Base-by-base conservation (phyloP, 2,329 filamentous ascomycete species). In the Pseudogymnoascus sp. region DNA sequence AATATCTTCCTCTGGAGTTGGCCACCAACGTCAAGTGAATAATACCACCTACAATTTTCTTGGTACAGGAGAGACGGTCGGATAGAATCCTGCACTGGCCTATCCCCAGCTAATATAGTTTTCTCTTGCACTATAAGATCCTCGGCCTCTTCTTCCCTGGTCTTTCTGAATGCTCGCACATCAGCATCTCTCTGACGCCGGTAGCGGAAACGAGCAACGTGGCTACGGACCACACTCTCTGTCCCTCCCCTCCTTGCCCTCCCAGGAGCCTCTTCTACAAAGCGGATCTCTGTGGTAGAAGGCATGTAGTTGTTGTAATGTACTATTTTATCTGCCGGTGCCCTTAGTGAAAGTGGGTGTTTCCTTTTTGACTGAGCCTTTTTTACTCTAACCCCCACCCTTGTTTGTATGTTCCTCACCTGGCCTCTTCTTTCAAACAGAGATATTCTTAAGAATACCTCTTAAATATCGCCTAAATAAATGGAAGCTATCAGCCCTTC, bases 201-300 rank as follows among this genome's bases (percentile, higher is more conserved):
- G 45, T 52, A 52, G 25, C 45, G 45, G 25, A 52, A 8, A 31
- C 45, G 45, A 52, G 45, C 45, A 52, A n/a, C 45, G 45, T 52
- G 45, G 45, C 45, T 52, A 31, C 45, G 45, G 45, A 52, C 45
- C 45, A 52, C 25, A 52, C 27, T 52, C 45, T 31, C 45, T 10
- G 45, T 52, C 27, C 45, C 45, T 52, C 27, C n/a, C 45, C 10
- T 27, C n/a, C 27, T 52, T 31, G 45, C 45, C 45, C 45, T 52
- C 45, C 45, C 45, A 15, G 45, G 45, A 52, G 45, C 27, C 27
- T 52, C 25, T 52, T 52, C 13, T 52, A 52, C 27, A 52, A 52
- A 52, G n/a, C 45, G 9, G 2, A 52, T 52, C 45, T 52, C 45
- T 31, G 25, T 52, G 15, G 31, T 15, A 52, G 45, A 27, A 52